Evolutionary conservation across 805 yeast species (phyloP), one percentile per base, ranked within the genome.

Genomic region (Wickerhamomyces mucosus): DNA sequence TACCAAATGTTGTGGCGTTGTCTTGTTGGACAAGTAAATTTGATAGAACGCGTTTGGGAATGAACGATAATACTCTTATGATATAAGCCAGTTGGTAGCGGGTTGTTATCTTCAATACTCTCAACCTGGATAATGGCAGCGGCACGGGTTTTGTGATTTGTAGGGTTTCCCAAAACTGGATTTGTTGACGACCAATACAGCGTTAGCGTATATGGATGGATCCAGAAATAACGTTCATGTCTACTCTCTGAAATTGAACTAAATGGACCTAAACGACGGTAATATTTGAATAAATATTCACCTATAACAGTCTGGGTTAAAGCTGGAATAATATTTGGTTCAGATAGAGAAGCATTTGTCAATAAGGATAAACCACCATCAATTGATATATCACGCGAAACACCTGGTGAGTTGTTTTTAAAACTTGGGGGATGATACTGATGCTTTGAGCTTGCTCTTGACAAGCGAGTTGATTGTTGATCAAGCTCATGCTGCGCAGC

Each of bases 221-320:
- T 73, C 97, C 97, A 92, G 67, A 89, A 89, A 59, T 74, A 89
- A 42, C 96, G 69, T 50, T 81, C 92, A 50, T 89, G 98, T 37
- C 96, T 71, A 26, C 72, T 70, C 31, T 85, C 92, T 0, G 89
- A 71, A 15, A 84, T 67, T 7, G 66, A 56, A 23, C 84, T 78
- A 30, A 83, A 63, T 12, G 86, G 79, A 2, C 88, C 88, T 32
- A 80, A 57, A 38, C 75, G 74, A 36, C 92, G 75, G 53, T 78
- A 83, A 52, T 88, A 88, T 56, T 89, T 89, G 69, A 68, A 78
- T 36, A 88, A 61, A 42, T 75, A 83, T 51, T 89, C 97, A 32
- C 98, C 98, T 54, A 88, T 81, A 27, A 89, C 86, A 4, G 92
- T 82, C 56, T 89, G 96, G 0, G 96, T 81, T 34, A 89, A 72